Conservation (phyloP, 2,329 filamentous ascomycete species). For the Microsporum ferrugineum region DNA sequence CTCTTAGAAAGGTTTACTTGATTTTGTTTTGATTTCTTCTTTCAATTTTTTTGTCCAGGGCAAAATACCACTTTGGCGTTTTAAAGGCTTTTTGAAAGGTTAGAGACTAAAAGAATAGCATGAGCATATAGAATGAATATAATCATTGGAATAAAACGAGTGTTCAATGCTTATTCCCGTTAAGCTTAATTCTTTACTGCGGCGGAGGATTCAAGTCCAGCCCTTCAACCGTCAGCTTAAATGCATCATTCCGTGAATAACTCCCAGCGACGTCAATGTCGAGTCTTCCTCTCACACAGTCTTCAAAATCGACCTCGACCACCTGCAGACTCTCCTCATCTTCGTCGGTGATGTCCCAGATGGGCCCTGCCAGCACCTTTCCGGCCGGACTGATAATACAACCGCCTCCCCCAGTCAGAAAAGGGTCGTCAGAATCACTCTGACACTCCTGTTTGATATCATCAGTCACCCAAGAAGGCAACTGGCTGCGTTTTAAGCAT, state of each 20-base stretch:
- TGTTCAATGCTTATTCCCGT: background rate
- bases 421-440: conserved; percentile 32
- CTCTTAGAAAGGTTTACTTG: background rate
- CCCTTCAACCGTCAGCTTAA: conserved; percentile 49
- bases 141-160: background rate
- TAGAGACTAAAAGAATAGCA: conserved; percentile 3
- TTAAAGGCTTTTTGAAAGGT: background rate
- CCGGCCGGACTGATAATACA: conserved; percentile 71
- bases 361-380: conserved; percentile 64
- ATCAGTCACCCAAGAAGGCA: conserved; percentile 46
- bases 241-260: conserved; percentile 64
- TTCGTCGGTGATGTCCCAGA: conserved; percentile 56
- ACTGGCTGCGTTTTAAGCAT: conserved; percentile 51
- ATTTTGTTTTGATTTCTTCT: background rate
- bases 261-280: conserved; percentile 78
- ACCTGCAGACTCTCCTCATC: conserved; percentile 52
- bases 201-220: conserved; percentile 51
- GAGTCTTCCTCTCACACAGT: conserved; percentile 68
- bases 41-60: background rate
- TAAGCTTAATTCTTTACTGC: background rate
- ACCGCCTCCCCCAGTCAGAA: conserved; percentile 64
- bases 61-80: background rate
- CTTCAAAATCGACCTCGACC: conserved; percentile 72
- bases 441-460: background rate
- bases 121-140: conserved; percentile 3